A percentile compares a stretch with the other conserved stretches of the same genome.
phyloP scores from a whole-genome alignment of 2,329 filamentous ascomycete species.

The Hymenoscyphus scutula region DNA sequence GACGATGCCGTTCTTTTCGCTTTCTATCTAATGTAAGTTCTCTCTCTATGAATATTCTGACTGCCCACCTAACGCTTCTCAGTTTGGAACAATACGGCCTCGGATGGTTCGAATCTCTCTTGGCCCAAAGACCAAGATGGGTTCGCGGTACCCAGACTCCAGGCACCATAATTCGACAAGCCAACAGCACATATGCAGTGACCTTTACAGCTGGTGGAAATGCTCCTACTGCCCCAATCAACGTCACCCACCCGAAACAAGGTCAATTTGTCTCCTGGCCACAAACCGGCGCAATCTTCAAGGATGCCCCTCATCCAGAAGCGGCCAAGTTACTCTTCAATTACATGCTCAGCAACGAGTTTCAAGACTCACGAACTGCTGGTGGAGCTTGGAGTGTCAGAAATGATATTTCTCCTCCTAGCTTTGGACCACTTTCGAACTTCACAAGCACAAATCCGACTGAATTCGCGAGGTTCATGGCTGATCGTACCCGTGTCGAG shows the following conservation, averaged over 20 bases:
- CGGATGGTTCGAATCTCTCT: slow-evolving; percentile 46
- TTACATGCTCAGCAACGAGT: slow-evolving; percentile 44
- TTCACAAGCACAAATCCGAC: slow-evolving; percentile 35
- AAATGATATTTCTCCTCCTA: slow-evolving; percentile 32
- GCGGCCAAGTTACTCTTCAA: slow-evolving; percentile 50
- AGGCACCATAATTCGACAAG: slow-evolving; percentile 33
- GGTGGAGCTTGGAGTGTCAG: slow-evolving; percentile 36
- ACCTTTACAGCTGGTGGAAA: slow-evolving; percentile 36
- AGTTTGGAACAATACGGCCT: slow-evolving; percentile 1
- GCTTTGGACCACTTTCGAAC: slow-evolving; percentile 34
- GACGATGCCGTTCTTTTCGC: slow-evolving; percentile 54
- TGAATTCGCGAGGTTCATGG: slow-evolving; percentile 39
- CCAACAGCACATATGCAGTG: slow-evolving; percentile 36
- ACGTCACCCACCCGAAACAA: slow-evolving; percentile 21
- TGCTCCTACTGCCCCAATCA: neutral
- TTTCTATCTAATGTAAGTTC: slow-evolving; percentile 47
- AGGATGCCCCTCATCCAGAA: slow-evolving; percentile 48
- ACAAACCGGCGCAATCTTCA: slow-evolving; percentile 48
- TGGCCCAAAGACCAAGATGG: slow-evolving; percentile 51
- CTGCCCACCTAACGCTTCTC: neutral
- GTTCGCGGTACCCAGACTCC: slow-evolving; percentile 51
- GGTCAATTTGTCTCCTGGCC: slow-evolving; percentile 48
- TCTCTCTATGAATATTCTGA: neutral
- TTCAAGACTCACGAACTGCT: slow-evolving; percentile 34
- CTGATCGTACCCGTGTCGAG: slow-evolving; percentile 39